Conservation (phyloP, 345 rosid genomes). For the Euphorbia tirucalli region DNA sequence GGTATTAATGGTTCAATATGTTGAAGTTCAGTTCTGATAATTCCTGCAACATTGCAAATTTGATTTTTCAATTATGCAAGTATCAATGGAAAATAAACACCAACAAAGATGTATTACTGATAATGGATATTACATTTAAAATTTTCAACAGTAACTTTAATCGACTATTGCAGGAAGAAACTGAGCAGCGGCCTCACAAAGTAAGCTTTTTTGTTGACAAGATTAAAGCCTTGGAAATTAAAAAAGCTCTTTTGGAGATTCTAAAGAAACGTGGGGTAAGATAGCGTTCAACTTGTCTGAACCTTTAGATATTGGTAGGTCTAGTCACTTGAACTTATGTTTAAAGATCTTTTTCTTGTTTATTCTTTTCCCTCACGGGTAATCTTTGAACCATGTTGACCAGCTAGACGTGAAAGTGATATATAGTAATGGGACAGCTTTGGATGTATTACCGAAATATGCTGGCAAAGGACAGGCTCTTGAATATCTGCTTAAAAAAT, state of each 20-base stretch:
- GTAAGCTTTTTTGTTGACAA: conserved; percentile 89
- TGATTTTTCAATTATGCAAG: neutral
- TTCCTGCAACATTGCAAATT: neutral
- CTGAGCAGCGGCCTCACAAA: conserved; percentile 84
- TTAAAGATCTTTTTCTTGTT: neutral
- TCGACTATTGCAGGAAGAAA: conserved; percentile 57
- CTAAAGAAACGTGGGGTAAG: conserved; percentile 70
- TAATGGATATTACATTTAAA: neutral
- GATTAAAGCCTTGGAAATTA: conserved; percentile 64
- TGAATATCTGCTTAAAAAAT: conserved; percentile 70
- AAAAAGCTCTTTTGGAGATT: conserved; percentile 46
- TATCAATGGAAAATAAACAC: neutral
- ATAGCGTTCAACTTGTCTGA: neutral
- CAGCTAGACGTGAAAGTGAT: conserved; percentile 91
- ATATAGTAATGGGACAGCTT: conserved; percentile 85
- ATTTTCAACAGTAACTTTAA: neutral
- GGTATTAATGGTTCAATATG: neutral
- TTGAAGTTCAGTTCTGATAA: neutral
- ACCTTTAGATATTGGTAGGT: too few species aligned
- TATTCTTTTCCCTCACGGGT: neutral
- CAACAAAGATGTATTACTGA: neutral
- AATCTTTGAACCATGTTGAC: conserved; percentile 1
- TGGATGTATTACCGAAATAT: conserved; percentile 86
- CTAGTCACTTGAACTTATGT: neutral
- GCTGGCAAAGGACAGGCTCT: conserved; percentile 99